Evolutionary conservation across 1,284 basidiomycete genomes (phyloP), one percentile per base, ranked within the genome.

Genomic region (Pyrrhoderma noxium): DNA sequence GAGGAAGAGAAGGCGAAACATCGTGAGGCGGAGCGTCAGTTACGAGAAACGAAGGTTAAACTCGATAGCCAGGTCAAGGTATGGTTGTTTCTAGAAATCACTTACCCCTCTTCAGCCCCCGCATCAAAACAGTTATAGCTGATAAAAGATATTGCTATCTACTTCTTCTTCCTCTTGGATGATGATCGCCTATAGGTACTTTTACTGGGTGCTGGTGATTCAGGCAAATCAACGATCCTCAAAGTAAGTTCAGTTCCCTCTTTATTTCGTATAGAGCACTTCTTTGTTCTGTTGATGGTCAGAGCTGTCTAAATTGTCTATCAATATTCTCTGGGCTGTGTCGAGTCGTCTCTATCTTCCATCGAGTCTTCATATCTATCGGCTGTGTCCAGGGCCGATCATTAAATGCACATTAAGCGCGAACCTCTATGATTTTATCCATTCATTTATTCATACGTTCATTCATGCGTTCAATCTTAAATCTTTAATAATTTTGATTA

Each of bases 171-270:
- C n/a, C n/a, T n/a, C n/a, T n/a, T n/a, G n/a, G n/a, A n/a, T n/a
- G n/a, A n/a, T n/a, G n/a, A n/a, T 40, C 5, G 5, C 38, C 7
- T 16, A 7, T 57, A 87, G 85, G 85, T 89, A n/a, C 73, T 96
- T 49, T 74, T 97, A 21, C 76, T 96, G 25, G 93, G 93, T 35
- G 93, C 93, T 40, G 93, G 93, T 35, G 93, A 95, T 64, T 90
- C 86, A 27, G 93, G 93, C 41, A 97, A 97, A 69, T 92, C 89
- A 9, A 96, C 93, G 3, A 76, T 93, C 59, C 77, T 93, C 64
- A 93, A 93, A 73, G 86, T 85, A 52, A 38, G 70, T n/a, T n/a
- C n/a, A 59, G n/a, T 22, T 43, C 8, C 23, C 25, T 61, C 43
- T 61, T 5, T 35, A 40, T 27, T 43, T 39, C 8, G 8, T 47